phyloP scores from a whole-genome alignment of 192 early-diverging fungal genomes.

The Backusella morwellensis region DNA sequence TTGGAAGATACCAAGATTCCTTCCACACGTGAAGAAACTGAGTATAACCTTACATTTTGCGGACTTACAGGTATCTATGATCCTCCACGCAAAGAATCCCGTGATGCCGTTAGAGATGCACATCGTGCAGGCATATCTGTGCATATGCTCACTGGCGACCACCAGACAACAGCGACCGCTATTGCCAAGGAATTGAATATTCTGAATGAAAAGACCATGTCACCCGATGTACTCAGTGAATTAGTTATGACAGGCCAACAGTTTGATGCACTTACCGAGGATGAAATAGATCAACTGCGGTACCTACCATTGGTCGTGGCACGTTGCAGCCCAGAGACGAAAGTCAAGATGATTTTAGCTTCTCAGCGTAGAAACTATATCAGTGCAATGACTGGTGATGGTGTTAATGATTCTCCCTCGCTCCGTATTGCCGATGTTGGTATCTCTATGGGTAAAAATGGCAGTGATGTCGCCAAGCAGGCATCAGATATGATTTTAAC shows the following conservation, averaged over 20 bases:
- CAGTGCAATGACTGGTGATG: slow-evolving; percentile 91
- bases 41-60: slow-evolving; percentile 69
- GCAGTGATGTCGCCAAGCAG: slow-evolving; percentile 90
- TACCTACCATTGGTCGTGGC: slow-evolving; percentile 92
- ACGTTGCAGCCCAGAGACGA: slow-evolving; percentile 90
- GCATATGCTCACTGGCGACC: slow-evolving; percentile 96
- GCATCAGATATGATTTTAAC: slow-evolving; percentile 88
- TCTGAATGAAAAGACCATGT: slow-evolving; percentile 42
- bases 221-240: slow-evolving; percentile 35
- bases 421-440: slow-evolving; percentile 34
- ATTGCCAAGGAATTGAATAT: slow-evolving; percentile 90
- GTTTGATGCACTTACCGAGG: slow-evolving; percentile 84
- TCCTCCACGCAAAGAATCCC: slow-evolving; percentile 74
- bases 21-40: slow-evolving; percentile 22
- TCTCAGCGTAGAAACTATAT: slow-evolving; percentile 70
- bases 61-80: slow-evolving; percentile 92
- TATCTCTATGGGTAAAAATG: slow-evolving; percentile 78
- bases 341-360: slow-evolving; percentile 94
- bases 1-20: not conserved
- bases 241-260: slow-evolving; percentile 82
- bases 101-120: slow-evolving; percentile 64
- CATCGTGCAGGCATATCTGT: slow-evolving; percentile 91
- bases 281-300: slow-evolving; percentile 68
- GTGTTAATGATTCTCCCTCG: slow-evolving; percentile 57
- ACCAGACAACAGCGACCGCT: slow-evolving; percentile 87